Conservation (phyloP, 2,329 filamentous ascomycete genomes). For the Bisporella sp. region DNA sequence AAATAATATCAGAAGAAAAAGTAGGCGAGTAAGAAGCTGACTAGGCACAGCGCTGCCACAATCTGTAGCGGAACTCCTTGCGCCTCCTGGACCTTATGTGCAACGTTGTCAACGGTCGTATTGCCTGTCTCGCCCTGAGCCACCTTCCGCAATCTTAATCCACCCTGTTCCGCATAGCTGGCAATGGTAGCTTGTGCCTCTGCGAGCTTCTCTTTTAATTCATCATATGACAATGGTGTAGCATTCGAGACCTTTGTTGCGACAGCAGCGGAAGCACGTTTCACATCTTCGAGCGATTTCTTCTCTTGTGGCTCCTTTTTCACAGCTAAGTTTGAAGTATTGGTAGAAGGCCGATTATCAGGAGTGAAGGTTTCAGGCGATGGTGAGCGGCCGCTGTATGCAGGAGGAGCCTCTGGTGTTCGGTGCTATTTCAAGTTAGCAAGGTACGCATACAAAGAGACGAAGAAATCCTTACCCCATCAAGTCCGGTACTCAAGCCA, state of each 20-base stretch:
- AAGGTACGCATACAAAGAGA: too few relatives aligned
- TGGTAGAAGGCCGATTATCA: slow-evolving; percentile 20
- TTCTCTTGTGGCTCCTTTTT: slow-evolving; percentile 26
- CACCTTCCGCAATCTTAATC: slow-evolving; percentile 73
- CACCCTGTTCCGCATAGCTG: slow-evolving; percentile 61
- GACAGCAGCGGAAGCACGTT: slow-evolving; percentile 28
- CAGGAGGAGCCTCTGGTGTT: slow-evolving; percentile 27
- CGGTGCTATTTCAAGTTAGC: slow-evolving; percentile 1
- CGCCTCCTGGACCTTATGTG: slow-evolving; percentile 38
- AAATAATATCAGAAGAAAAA: slow-evolving; percentile 67
- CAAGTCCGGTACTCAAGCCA: slow-evolving; percentile 15
- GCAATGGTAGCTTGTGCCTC: slow-evolving; percentile 70
- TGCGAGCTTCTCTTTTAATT: slow-evolving; percentile 65
- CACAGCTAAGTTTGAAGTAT: slow-evolving; percentile 22
- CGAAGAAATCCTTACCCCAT: neutral
- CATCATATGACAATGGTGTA: slow-evolving; percentile 37
- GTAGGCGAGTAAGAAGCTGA: slow-evolving; percentile 92
- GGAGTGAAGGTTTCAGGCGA: slow-evolving; percentile 35
- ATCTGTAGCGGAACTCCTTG: slow-evolving; percentile 82
- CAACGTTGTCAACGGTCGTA: slow-evolving; percentile 41
- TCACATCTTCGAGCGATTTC: slow-evolving; percentile 33
- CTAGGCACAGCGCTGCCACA: slow-evolving; percentile 73
- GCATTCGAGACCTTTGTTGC: slow-evolving; percentile 40
- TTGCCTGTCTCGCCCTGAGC: slow-evolving; percentile 44
- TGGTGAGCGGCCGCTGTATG: slow-evolving; percentile 41